Conservation (phyloP, 202 grass and related monocot species). For the Saccharum hybrid region DNA sequence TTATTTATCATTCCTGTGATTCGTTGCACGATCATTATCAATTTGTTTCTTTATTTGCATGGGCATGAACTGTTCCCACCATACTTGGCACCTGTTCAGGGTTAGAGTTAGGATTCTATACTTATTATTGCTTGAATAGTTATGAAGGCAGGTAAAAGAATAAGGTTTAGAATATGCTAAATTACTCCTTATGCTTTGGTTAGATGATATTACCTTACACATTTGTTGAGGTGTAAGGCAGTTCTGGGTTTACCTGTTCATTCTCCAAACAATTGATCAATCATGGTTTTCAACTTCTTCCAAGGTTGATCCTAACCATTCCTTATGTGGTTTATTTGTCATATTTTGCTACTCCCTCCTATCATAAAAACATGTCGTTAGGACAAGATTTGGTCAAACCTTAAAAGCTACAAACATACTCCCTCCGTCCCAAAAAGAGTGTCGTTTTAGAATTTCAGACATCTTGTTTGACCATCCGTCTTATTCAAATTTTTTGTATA, state of each 20-base stretch:
- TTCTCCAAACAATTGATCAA: background rate
- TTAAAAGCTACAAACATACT: background rate
- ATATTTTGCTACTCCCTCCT: background rate
- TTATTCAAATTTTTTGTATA: too few species aligned
- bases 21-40: background rate
- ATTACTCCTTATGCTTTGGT: conserved; percentile 10
- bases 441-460: too few species aligned
- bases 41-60: background rate
- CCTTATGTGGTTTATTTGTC: background rate
- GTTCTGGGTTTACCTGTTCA: background rate
- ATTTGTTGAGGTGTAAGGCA: background rate
- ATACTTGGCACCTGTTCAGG: background rate
- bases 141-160: background rate
- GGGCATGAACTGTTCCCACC: background rate
- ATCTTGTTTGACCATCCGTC: too few species aligned
- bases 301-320: background rate
- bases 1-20: background rate
- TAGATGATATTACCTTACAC: background rate
- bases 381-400: background rate
- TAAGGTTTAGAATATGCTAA: background rate
- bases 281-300: background rate
- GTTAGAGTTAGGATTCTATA: background rate
- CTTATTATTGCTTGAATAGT: background rate
- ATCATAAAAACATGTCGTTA: background rate
- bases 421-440: too few species aligned